phyloP scores from a whole-genome alignment of 495 filamentous ascomycete genomes.

The Talaromyces nanjingensis region DNA sequence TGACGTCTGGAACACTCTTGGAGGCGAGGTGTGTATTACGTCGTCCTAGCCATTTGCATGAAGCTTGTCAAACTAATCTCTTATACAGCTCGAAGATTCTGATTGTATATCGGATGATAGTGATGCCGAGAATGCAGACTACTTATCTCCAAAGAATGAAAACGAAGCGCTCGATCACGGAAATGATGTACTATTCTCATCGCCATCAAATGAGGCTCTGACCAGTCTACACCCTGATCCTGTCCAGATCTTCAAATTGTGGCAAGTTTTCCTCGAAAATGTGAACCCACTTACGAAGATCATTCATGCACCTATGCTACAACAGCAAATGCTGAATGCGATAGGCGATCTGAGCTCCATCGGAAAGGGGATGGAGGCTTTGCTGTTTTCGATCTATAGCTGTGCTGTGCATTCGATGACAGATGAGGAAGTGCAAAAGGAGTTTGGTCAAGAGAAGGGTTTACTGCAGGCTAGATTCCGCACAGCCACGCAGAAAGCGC shows the following conservation, averaged over 20 bases:
- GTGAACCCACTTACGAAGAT: constrained; percentile 20
- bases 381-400: constrained; percentile 15
- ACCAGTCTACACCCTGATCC: constrained; percentile 7
- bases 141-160: not conserved
- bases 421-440: constrained; percentile 10
- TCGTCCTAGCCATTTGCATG: not conserved
- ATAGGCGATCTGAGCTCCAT: constrained; percentile 6
- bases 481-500: constrained; percentile 20
- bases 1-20: not conserved
- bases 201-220: not conserved
- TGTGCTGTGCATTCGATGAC: constrained; percentile 11
- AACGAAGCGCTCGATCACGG: not conserved
- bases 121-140: not conserved
- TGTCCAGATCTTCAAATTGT: constrained; percentile 13
- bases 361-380: constrained; percentile 8
- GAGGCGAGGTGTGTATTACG: not conserved
- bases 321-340: constrained; percentile 11
- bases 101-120: not conserved
- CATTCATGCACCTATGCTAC: constrained; percentile 15
- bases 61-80: not conserved
- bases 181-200: not conserved
- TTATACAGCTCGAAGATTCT: not conserved
- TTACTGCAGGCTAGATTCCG: constrained; percentile 14
- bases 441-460: not conserved
- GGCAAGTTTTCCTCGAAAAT: constrained; percentile 16